Evolutionary conservation across 768 basidiomycete species (phyloP).

Genomic region (Pleurotus pulmonarius): DNA sequence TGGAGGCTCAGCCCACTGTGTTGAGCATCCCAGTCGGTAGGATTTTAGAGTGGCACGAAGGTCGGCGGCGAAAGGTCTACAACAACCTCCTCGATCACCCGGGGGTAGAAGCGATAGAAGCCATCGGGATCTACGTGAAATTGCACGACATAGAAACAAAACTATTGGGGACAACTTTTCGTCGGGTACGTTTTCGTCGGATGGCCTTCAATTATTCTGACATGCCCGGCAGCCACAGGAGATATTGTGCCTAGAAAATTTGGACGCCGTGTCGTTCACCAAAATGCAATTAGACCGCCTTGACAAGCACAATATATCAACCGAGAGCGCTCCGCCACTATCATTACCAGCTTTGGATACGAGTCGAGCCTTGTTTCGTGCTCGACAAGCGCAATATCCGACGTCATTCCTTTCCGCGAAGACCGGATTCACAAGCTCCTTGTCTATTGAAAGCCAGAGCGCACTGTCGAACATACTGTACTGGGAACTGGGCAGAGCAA

Average conservation of each 20-base stretch:
- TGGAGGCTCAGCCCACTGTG: conserved; percentile 43
- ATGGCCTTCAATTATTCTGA: conserved; percentile 3
- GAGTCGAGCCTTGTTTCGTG: conserved; percentile 26
- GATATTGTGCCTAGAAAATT: conserved; percentile 34
- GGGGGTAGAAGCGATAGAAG: conserved; percentile 44
- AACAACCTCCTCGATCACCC: conserved; percentile 29
- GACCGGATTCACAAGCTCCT: conserved; percentile 27
- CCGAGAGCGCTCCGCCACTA: conserved; percentile 4
- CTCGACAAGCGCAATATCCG: conserved; percentile 37
- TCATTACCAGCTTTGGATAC: conserved; percentile 16
- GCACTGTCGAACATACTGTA: conserved; percentile 28
- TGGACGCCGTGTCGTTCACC: conserved; percentile 40
- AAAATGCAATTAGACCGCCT: conserved; percentile 34
- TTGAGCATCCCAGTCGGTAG: conserved; percentile 48
- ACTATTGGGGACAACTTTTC: conserved; percentile 37
- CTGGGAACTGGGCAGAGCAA: conserved; percentile 28
- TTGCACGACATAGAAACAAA: conserved; percentile 33
- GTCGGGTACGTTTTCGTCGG: conserved; percentile 29
- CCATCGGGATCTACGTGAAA: conserved; percentile 40
- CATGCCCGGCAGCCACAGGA: conserved; percentile 32
- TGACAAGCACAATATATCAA: conserved; percentile 4
- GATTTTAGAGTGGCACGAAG: conserved; percentile 41
- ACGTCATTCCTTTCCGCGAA: conserved; percentile 26
- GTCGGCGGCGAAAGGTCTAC: conserved; percentile 20
- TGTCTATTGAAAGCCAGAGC: conserved; percentile 33